Evolutionary conservation across 78 protist genomes (phyloP).

Genomic region (Emiliania huxleyi): DNA sequence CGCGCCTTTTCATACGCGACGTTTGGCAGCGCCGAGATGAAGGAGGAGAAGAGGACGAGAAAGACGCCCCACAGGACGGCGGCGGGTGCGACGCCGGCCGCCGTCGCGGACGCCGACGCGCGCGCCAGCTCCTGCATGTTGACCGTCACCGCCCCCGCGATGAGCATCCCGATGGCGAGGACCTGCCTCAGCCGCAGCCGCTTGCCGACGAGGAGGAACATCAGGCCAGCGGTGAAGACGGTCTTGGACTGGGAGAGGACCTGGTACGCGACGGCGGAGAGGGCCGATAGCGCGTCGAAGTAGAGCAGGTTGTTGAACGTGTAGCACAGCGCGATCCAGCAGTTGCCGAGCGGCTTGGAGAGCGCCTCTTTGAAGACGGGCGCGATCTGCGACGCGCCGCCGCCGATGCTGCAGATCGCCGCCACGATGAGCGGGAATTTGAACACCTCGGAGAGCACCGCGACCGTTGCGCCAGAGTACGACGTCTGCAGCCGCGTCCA

Average conservation of each 20-base stretch:
- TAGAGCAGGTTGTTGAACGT: conserved; percentile 8
- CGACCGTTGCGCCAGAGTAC: neutral
- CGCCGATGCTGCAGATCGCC: neutral
- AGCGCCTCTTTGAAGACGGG: neutral
- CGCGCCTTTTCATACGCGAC: conserved; percentile 1
- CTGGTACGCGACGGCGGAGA: conserved; percentile 19
- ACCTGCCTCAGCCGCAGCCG: neutral
- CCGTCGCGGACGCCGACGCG: neutral
- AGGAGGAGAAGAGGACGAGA: neutral
- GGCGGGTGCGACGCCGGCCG: neutral
- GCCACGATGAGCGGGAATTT: neutral
- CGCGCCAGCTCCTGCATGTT: neutral
- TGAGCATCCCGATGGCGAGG: neutral
- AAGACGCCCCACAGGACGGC: neutral
- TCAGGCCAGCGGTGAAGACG: conserved; percentile 11
- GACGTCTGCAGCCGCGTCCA: neutral
- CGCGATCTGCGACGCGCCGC: neutral
- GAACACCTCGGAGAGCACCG: neutral
- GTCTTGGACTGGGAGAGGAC: conserved; percentile 21
- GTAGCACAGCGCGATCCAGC: neutral
- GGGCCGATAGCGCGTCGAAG: conserved; percentile 3
- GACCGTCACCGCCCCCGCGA: neutral
- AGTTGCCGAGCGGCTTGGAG: neutral
- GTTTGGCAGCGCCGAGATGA: conserved; percentile 20
- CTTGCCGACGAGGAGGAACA: neutral